Conservation (phyloP, 768 basidiomycete species). For the Brasilioporus rufonigricans region DNA sequence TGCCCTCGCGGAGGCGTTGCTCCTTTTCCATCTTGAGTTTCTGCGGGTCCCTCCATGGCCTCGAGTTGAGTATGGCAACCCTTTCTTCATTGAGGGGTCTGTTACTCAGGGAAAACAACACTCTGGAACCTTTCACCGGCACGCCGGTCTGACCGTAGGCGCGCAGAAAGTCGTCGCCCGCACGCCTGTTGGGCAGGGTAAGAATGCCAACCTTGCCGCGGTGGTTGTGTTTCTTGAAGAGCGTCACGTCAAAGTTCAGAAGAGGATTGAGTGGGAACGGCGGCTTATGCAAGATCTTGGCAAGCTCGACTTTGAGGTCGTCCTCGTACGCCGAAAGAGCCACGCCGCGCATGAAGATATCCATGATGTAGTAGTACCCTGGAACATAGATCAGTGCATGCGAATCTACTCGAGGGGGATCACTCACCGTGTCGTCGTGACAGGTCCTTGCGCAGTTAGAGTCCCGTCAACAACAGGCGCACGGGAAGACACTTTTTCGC, state of each 20-base stretch:
- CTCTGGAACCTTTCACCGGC: conserved; percentile 22
- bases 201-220: conserved; percentile 32
- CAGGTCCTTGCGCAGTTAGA: conserved; percentile 1
- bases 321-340: conserved; percentile 26
- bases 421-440: conserved; percentile 21
- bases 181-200: conserved; percentile 24
- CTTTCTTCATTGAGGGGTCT: conserved; percentile 21
- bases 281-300: conserved; percentile 32
- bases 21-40: conserved; percentile 24
- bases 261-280: conserved; percentile 28
- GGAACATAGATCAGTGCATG: not conserved
- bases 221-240: conserved; percentile 24
- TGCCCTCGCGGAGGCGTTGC: conserved; percentile 19
- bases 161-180: conserved; percentile 26
- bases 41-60: conserved; percentile 32
- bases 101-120: conserved; percentile 23
- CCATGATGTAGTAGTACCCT: conserved; percentile 25
- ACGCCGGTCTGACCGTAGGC: conserved; percentile 28
- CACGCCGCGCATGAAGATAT: conserved; percentile 35
- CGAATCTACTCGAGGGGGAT: not conserved
- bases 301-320: conserved; percentile 34
- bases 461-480: conserved; percentile 1
- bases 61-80: conserved; percentile 24
- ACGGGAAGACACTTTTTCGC: not conserved
- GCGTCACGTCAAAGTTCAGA: conserved; percentile 34